These are phyloP conservation scores for Avicennia marina DNA, from an alignment of 257 asterid species.

Conservation along the genomic window DNA sequence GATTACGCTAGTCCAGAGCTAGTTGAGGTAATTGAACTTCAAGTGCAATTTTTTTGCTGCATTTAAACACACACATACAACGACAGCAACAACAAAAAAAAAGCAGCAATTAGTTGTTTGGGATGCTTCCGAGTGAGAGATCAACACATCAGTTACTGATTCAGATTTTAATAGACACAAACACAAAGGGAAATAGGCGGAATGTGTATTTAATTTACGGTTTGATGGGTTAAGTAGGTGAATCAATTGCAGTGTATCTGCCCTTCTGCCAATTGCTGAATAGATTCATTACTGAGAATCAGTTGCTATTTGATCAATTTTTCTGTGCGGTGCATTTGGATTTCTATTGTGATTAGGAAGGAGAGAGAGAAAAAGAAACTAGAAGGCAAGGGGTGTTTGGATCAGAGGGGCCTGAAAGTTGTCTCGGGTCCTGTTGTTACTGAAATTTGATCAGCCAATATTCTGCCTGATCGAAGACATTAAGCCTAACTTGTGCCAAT, in stretches of 20 bases:
- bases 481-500: too few species aligned
- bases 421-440: neutral
- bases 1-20: conserved; percentile 85
- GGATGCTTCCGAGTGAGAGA: too few species aligned
- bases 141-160: too few species aligned
- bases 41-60: too few species aligned
- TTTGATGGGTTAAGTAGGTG: neutral
- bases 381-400: neutral
- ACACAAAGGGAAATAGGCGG: too few species aligned
- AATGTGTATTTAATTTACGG: neutral
- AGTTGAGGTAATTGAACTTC: conserved; percentile 54
- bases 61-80: too few species aligned
- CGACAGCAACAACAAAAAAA: too few species aligned
- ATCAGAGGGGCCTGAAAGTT: too few species aligned
- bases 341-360: neutral
- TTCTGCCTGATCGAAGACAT: too few species aligned
- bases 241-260: neutral
- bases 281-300: neutral
- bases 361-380: neutral
- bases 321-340: neutral
- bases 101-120: too few species aligned
- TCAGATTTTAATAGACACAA: too few species aligned
- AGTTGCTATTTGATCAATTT: neutral
- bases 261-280: neutral
- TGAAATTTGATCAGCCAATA: too few species aligned